Evolutionary conservation across 257 asterid genomes (phyloP), one percentile per base, ranked within the genome.

Genomic region (Cruciata laevipes): DNA sequence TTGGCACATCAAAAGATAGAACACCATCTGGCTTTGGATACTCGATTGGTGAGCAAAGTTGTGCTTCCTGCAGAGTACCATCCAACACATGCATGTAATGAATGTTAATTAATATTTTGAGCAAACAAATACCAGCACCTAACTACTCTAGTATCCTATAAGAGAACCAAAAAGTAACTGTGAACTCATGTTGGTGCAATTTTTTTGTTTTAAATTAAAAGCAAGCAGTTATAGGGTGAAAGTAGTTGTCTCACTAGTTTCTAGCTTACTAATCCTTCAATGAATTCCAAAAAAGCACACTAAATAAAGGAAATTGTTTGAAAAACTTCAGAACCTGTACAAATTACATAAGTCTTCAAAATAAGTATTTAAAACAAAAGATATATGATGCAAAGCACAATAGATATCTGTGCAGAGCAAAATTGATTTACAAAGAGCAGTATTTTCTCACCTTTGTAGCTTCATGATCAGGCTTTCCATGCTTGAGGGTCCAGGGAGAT

Each of bases 1-100:
- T 90, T 31, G 94, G 85, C 52, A 93, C 73, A 72, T 93, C 97
- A 76, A 93, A 93, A 49, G 99, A 84, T 72, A 93, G 66, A 67
- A 78, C 82, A 25, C 92, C 95, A 75, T 93, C 97, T 32, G 97
- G 96, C 83, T 93, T 93, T 59, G 95, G 92, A 82, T 93, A 93
- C 74, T 83, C 81, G 61, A 88, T 84, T 72, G 87, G 86, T 61
- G 69, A 76, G 81, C 80, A 84, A 35, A 72, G 30, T 67, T 71
- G 78, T 57, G 96, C 95, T 79, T 84, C 96, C 99, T 93, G 89
- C 55, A 77, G 51, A 74, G 72, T 56, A 74, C 16, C 51, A 70
- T 61, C 61, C 73, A 55, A 68, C 38, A 72, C 63, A 42, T 53
- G 37, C 32, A 51, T 68, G 23, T 42, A 37, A 60, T 61, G 27